Evolutionary conservation across 176 grass and related monocot genomes (phyloP).

Genomic region (Lolium perenne): DNA sequence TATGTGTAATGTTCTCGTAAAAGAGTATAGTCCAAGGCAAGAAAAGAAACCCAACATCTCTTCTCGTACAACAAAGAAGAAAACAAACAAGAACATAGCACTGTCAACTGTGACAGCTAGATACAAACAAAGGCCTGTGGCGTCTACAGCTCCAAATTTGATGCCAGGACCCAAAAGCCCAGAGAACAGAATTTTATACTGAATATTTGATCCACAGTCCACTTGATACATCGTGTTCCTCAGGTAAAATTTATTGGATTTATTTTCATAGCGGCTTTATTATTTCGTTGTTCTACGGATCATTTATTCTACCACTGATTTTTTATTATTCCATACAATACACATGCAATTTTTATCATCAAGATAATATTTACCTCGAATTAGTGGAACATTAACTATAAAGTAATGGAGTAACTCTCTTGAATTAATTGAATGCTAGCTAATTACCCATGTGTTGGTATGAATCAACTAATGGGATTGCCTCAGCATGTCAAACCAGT

Average conservation of each 20-base stretch:
- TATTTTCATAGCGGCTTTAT: not conserved
- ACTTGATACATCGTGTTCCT: not conserved
- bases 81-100: not conserved
- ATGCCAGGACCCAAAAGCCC: not conserved
- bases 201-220: not conserved
- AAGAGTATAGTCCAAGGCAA: not conserved
- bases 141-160: not conserved
- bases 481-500: not conserved
- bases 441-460: not conserved
- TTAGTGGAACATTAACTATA: not conserved
- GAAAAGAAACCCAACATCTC: not conserved
- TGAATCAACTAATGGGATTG: not conserved
- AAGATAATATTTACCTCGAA: not conserved
- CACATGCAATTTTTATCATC: not conserved
- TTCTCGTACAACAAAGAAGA: not conserved
- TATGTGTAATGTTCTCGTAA: constrained; percentile 21
- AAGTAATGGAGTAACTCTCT: not conserved
- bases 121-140: not conserved
- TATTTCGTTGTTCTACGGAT: not conserved
- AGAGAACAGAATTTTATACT: not conserved
- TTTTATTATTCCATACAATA: not conserved
- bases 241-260: not conserved
- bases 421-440: not conserved
- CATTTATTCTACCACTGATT: not conserved
- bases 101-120: not conserved